Evolutionary conservation across 192 early-diverging fungal genomes (phyloP), one percentile per base, ranked within the genome.

Genomic region (Oehlia diaphana): DNA sequence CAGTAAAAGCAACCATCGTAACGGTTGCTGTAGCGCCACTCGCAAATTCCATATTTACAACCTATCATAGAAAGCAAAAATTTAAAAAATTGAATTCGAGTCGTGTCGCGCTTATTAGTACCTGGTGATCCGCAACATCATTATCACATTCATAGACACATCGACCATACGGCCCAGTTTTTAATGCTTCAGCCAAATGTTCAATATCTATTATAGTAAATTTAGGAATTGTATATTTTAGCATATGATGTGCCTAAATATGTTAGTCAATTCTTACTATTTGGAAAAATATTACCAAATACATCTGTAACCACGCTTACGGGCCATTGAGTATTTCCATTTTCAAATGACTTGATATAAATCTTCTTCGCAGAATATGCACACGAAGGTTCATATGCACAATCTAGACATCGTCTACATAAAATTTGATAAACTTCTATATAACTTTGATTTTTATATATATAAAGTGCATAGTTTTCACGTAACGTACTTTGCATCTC

Each of bases 81-180:
- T 67, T 33, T 5, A 28, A 35, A 33, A 16, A 67, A 33, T 7
- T 16, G 5, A 67, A 67, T 35, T 35, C 5, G 23, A 35, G 13
- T 58, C 4, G 0, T 21, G 4, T 19, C 16, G 19, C 19, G 21
- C 4, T 16, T n/a, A 58, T 21, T 4, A 13, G 6, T 33, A 91
- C 89, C 72, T 93, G 91, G 73, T 93, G 82, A 76, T 93, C 91
- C 61, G 86, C 88, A 9, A 93, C 92, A 77, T 93, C 91, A 63
- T 93, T 93, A 76, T 89, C 88, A 76, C 83, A 82, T 81, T 92
- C 91, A 78, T 92, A 93, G 9, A 92, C 92, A 71, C 92, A 93
- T 6, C 81, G 80, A 21, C 91, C 92, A 78, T 93, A 93, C 0
- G 87, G 86, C 2, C 87, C 90, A 28, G 23, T 86, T 62, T 64